These are phyloP conservation scores for Penicillium sp. DNA, from an alignment of 2,329 filamentous ascomycete species.

Conservation along the genomic window DNA sequence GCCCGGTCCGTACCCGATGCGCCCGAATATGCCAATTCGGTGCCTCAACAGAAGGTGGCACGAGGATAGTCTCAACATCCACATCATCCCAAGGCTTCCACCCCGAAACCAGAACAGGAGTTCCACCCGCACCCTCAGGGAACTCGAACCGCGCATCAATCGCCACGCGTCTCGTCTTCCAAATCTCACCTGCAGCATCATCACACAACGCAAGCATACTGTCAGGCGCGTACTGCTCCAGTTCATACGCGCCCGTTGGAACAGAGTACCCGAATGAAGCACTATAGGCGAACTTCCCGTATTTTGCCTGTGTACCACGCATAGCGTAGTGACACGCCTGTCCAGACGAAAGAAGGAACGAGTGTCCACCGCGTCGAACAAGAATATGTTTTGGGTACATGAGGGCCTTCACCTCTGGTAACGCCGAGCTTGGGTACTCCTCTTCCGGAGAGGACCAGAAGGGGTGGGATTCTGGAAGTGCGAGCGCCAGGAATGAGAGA, in stretches of 20 bases:
- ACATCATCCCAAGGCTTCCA: slow-evolving; percentile 70
- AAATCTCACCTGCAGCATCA: slow-evolving; percentile 69
- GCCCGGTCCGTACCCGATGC: slow-evolving; percentile 41
- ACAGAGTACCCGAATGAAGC: slow-evolving; percentile 76
- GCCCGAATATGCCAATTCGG: slow-evolving; percentile 43
- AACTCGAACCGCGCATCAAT: slow-evolving; percentile 63
- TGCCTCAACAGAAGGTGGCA: slow-evolving; percentile 33
- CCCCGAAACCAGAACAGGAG: slow-evolving; percentile 64
- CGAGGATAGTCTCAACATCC: slow-evolving; percentile 36
- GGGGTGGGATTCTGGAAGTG: slow-evolving; percentile 66
- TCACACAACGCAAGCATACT: slow-evolving; percentile 75
- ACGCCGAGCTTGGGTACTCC: slow-evolving; percentile 38
- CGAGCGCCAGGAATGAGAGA: slow-evolving; percentile 72
- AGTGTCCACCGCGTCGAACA: slow-evolving; percentile 69
- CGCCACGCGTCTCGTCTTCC: slow-evolving; percentile 73
- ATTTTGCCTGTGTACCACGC: slow-evolving; percentile 79
- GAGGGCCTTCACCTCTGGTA: slow-evolving; percentile 54
- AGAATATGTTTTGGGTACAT: slow-evolving; percentile 72
- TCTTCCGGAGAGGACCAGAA: slow-evolving; percentile 71
- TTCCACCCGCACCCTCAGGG: slow-evolving; percentile 42
- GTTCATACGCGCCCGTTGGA: slow-evolving; percentile 70
- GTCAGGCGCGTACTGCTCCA: slow-evolving; percentile 75
- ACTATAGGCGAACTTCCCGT: slow-evolving; percentile 76
- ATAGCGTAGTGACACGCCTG: slow-evolving; percentile 82
- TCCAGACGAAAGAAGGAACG: slow-evolving; percentile 72